These are phyloP conservation scores for Hyaloperonospora arabidopsidis DNA, from an alignment of 352 stramenopile species.

Conservation along the genomic window DNA sequence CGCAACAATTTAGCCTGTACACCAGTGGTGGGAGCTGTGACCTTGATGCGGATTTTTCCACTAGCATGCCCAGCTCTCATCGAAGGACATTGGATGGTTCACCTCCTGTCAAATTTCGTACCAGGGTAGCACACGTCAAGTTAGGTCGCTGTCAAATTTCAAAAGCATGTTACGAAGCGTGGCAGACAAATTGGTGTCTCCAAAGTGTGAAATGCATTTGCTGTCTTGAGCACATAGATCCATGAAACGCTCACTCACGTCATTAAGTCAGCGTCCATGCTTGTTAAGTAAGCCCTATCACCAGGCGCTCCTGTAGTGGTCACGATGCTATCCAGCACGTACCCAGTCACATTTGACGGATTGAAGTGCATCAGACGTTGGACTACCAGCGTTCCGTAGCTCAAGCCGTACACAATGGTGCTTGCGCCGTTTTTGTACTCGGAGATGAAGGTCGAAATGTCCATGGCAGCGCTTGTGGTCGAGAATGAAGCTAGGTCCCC, in stretches of 20 bases:
- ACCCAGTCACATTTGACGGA: too few species aligned
- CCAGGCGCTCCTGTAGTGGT: slow-evolving; percentile 30
- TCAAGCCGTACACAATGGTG: slow-evolving; percentile 40
- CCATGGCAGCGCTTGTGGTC: too few species aligned
- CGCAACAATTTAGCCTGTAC: slow-evolving; percentile 37
- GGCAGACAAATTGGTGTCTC: not conserved
- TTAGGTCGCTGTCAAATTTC: slow-evolving; percentile 18
- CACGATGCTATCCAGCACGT: slow-evolving; percentile 33
- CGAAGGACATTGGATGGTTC: slow-evolving; percentile 24
- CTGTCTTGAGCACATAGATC: slow-evolving; percentile 13
- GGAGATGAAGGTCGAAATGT: slow-evolving; percentile 1
- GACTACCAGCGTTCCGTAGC: slow-evolving; percentile 43
- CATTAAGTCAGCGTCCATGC: slow-evolving; percentile 29
- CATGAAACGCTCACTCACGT: slow-evolving; percentile 31
- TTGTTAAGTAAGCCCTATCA: slow-evolving; percentile 30
- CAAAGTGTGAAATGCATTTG: slow-evolving; percentile 19
- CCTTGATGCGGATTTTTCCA: slow-evolving; percentile 16
- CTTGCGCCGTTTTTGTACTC: slow-evolving; percentile 28
- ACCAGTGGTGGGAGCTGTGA: slow-evolving; percentile 31
- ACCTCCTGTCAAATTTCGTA: slow-evolving; percentile 8
- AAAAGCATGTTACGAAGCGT: slow-evolving; percentile 6
- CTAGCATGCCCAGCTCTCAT: slow-evolving; percentile 21
- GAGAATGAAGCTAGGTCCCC: slow-evolving; percentile 19
- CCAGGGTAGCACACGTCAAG: not conserved
- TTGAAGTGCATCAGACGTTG: slow-evolving; percentile 26